phyloP scores from a whole-genome alignment of 768 basidiomycete species.

The Hemileccinum rubropunctum region DNA sequence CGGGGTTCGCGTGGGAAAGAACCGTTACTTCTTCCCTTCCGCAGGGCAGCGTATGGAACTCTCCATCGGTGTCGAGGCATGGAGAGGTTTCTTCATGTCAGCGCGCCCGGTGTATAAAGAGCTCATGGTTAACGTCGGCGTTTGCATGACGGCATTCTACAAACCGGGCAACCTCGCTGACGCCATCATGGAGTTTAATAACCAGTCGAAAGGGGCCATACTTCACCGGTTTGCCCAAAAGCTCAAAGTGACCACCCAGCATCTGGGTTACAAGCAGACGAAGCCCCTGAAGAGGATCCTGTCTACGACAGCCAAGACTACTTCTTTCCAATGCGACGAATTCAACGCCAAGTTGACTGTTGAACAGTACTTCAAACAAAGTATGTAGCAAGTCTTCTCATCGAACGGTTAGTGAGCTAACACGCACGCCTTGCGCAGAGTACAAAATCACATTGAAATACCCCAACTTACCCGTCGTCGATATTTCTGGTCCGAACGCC shows the following conservation, averaged over 20 bases:
- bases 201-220: slow-evolving; percentile 40
- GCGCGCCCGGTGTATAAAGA: slow-evolving; percentile 46
- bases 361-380: slow-evolving; percentile 58
- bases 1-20: slow-evolving; percentile 48
- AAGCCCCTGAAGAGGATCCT: slow-evolving; percentile 46
- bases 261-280: slow-evolving; percentile 51
- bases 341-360: slow-evolving; percentile 53
- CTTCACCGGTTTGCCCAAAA: slow-evolving; percentile 48
- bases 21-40: slow-evolving; percentile 50
- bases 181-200: slow-evolving; percentile 48
- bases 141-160: slow-evolving; percentile 55
- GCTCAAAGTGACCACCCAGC: slow-evolving; percentile 54
- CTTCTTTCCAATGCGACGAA: slow-evolving; percentile 59
- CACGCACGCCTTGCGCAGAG: slow-evolving; percentile 37
- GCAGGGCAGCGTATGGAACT: slow-evolving; percentile 22
- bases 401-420: slow-evolving; percentile 3
- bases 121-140: slow-evolving; percentile 53
- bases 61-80: slow-evolving; percentile 41
- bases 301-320: slow-evolving; percentile 39
- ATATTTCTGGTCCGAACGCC: slow-evolving; percentile 41
- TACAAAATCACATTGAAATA: slow-evolving; percentile 51
- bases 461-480: slow-evolving; percentile 55
- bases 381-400: slow-evolving; percentile 37
- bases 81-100: slow-evolving; percentile 51
- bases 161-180: slow-evolving; percentile 62